Evolutionary conservation across 441 rosid genomes (phyloP).

Genomic region (California macrophylla): DNA sequence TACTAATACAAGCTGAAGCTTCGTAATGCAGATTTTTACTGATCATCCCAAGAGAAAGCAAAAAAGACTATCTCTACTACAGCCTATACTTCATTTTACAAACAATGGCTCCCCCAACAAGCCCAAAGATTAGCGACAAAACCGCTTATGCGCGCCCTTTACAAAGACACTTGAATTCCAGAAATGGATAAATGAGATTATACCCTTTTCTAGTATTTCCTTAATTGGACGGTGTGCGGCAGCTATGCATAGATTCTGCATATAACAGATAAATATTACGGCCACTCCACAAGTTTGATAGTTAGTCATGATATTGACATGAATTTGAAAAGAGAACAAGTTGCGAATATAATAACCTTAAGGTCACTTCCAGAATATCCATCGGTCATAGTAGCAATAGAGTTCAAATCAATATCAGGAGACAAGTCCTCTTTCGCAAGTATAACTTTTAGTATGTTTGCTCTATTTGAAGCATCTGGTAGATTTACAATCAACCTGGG

Average conservation of each 20-base stretch:
- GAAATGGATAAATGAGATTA: slow-evolving; percentile 15
- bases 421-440: slow-evolving; percentile 81
- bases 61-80: background rate
- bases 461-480: slow-evolving; percentile 80
- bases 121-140: background rate
- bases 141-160: background rate
- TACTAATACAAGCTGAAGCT: background rate
- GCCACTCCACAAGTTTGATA: background rate
- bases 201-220: slow-evolving; percentile 89
- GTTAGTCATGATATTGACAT: background rate
- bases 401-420: slow-evolving; percentile 61
- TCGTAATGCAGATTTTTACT: background rate
- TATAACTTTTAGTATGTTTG: slow-evolving; percentile 68
- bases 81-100: background rate
- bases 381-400: slow-evolving; percentile 78
- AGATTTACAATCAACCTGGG: slow-evolving; percentile 89
- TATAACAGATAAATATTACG: slow-evolving; percentile 4
- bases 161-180: background rate
- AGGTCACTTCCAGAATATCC: slow-evolving; percentile 98
- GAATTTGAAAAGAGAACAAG: background rate
- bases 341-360: slow-evolving; percentile 40
- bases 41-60: background rate
- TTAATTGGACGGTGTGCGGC: slow-evolving; percentile 97
- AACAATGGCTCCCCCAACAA: background rate
- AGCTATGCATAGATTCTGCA: slow-evolving; percentile 85